phyloP scores from a whole-genome alignment of 1,284 basidiomycete genomes.

The Kalmanozyma brasiliensis region DNA sequence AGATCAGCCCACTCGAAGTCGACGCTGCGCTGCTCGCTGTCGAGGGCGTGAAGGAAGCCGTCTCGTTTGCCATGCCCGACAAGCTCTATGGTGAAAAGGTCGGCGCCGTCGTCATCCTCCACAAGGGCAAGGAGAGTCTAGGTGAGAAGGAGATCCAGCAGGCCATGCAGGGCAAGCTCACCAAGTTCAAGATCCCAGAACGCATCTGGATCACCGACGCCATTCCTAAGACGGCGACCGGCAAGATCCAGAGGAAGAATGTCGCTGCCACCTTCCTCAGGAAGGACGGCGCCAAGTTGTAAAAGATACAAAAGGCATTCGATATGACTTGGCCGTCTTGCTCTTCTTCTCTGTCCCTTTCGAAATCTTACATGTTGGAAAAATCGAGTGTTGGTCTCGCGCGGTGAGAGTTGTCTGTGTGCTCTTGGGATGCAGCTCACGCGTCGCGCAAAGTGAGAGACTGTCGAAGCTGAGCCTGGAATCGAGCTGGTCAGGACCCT shows the following conservation, averaged over 20 bases:
- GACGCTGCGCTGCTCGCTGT: slow-evolving; percentile 71
- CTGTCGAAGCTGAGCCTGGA: too few species aligned
- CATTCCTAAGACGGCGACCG: slow-evolving; percentile 68
- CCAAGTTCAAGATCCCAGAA: slow-evolving; percentile 69
- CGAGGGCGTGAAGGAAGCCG: slow-evolving; percentile 72
- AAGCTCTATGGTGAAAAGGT: slow-evolving; percentile 67
- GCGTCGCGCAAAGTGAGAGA: slow-evolving; percentile 48
- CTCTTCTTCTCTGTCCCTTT: too few species aligned
- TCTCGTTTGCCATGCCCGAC: slow-evolving; percentile 69
- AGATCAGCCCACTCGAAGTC: slow-evolving; percentile 77
- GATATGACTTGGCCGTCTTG: background rate
- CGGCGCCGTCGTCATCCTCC: slow-evolving; percentile 67
- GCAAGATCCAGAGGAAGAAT: slow-evolving; percentile 65
- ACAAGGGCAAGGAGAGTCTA: slow-evolving; percentile 34
- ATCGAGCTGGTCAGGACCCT: slow-evolving; percentile 21
- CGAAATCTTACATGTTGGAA: slow-evolving; percentile 1
- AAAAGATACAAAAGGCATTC: background rate
- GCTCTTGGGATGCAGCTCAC: too few species aligned
- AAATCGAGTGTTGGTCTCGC: slow-evolving; percentile 25
- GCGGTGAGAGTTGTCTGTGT: background rate
- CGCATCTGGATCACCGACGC: slow-evolving; percentile 67
- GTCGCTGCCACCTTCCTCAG: slow-evolving; percentile 59
- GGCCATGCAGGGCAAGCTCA: slow-evolving; percentile 57
- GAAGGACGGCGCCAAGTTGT: slow-evolving; percentile 50
- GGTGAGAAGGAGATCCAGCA: slow-evolving; percentile 58